Conservation (phyloP, 108 stramenopile genomes). For the Nitzschia putrida region DNA sequence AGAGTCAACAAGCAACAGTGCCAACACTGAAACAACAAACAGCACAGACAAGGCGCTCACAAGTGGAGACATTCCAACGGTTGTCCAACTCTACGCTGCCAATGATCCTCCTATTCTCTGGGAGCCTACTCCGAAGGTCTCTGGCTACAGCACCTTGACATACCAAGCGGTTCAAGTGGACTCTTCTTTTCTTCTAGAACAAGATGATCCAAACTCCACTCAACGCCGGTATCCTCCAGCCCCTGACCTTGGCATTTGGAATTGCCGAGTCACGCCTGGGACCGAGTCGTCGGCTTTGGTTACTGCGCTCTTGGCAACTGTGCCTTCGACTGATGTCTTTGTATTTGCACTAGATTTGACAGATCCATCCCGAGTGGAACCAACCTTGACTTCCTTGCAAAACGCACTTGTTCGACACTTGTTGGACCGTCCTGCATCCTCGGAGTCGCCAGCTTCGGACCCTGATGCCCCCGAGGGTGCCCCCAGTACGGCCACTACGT, state of each 20-base stretch:
- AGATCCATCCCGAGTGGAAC: slow-evolving; percentile 48
- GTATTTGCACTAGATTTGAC: slow-evolving; percentile 50
- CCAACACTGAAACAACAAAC: neutral
- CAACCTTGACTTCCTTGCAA: slow-evolving; percentile 40
- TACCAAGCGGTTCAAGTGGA: slow-evolving; percentile 74
- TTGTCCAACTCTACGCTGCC: slow-evolving; percentile 48
- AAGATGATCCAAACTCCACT: slow-evolving; percentile 15
- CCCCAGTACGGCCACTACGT: slow-evolving; percentile 39
- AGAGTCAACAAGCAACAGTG: slow-evolving; percentile 11
- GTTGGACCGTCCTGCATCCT: slow-evolving; percentile 31
- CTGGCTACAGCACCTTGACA: slow-evolving; percentile 43
- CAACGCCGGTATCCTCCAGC: slow-evolving; percentile 8
- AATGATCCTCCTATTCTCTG: slow-evolving; percentile 24
- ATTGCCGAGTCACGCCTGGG: slow-evolving; percentile 39
- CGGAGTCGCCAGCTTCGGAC: neutral
- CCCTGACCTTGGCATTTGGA: slow-evolving; percentile 76
- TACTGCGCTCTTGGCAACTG: slow-evolving; percentile 33
- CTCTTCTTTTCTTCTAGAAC: slow-evolving; percentile 25
- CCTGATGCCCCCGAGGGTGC: slow-evolving; percentile 14
- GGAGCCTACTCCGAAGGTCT: slow-evolving; percentile 17
- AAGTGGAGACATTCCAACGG: slow-evolving; percentile 36
- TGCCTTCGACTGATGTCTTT: slow-evolving; percentile 7
- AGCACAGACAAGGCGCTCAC: neutral
- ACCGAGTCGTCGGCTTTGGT: slow-evolving; percentile 19
- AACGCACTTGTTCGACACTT: slow-evolving; percentile 47